A percentile compares a stretch with the other conserved stretches of the same genome.
Evolutionary conservation across 352 stramenopile species (phyloP).

Genomic region (Pythium dissimile): DNA sequence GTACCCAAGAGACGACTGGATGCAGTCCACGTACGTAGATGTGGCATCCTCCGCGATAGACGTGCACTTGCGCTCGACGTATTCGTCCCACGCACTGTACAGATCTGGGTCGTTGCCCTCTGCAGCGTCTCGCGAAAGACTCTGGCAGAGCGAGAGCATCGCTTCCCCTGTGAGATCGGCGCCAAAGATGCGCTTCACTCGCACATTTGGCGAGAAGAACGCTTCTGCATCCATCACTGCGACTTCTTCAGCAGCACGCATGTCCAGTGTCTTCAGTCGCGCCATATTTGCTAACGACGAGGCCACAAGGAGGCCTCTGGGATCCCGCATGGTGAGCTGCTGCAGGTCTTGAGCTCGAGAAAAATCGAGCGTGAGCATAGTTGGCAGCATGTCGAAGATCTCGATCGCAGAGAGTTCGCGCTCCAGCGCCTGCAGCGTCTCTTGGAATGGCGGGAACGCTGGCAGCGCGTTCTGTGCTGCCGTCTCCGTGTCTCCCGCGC

Average conservation of each 20-base stretch:
- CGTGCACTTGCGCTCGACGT: constrained; percentile 52
- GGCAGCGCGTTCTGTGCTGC: constrained; percentile 18
- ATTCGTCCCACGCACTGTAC: constrained; percentile 59
- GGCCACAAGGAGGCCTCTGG: too few relatives aligned
- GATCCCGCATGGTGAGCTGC: too few relatives aligned
- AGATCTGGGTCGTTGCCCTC: constrained; percentile 45
- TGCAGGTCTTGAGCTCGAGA: constrained; percentile 18
- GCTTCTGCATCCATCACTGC: not conserved
- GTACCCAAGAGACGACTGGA: constrained; percentile 42
- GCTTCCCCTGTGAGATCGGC: constrained; percentile 55
- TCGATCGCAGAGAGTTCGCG: constrained; percentile 43
- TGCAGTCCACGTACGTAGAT: constrained; percentile 71
- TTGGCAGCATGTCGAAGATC: constrained; percentile 60
- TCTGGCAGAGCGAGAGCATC: constrained; percentile 38
- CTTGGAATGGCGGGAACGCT: constrained; percentile 34
- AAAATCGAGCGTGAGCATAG: constrained; percentile 50
- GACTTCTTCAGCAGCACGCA: not conserved
- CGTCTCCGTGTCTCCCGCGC: constrained; percentile 24
- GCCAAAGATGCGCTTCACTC: constrained; percentile 65
- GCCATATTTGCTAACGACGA: constrained; percentile 31
- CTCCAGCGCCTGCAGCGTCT: constrained; percentile 41
- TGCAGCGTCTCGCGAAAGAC: constrained; percentile 25
- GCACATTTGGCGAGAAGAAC: constrained; percentile 32
- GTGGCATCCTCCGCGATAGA: constrained; percentile 55
- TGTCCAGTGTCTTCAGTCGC: constrained; percentile 34